A percentile compares a stretch with the other conserved stretches of the same genome.
These are phyloP conservation scores for Apiospora arundinis DNA, from an alignment of 2,329 filamentous ascomycete genomes.

Conservation along the genomic window DNA sequence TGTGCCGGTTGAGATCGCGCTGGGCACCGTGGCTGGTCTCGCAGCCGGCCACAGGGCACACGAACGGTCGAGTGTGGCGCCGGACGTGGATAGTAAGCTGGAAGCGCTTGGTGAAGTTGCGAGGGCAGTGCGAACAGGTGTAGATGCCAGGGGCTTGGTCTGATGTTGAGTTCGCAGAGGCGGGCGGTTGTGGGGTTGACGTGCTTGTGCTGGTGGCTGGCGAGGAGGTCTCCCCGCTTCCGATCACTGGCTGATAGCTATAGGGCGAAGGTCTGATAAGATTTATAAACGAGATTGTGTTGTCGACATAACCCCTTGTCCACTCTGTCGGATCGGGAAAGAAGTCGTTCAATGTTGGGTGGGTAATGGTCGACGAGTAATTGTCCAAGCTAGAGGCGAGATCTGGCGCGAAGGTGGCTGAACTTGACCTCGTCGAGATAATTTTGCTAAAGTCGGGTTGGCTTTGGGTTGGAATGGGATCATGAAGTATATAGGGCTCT, in stretches of 20 bases:
- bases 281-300: not conserved
- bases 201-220: not conserved
- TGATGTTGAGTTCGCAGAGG: not conserved
- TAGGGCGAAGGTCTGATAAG: not conserved
- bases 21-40: too few relatives aligned
- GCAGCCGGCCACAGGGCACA: too few relatives aligned
- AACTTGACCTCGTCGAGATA: not conserved
- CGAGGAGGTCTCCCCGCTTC: not conserved
- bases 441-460: not conserved
- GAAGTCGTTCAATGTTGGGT: not conserved
- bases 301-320: not conserved
- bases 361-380: not conserved
- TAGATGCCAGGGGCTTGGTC: too few relatives aligned
- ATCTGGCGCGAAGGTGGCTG: not conserved
- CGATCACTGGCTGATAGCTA: not conserved
- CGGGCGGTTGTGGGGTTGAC: not conserved
- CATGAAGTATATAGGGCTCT: not conserved
- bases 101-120: too few relatives aligned
- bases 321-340: not conserved
- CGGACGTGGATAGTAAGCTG: too few relatives aligned
- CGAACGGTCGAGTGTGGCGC: too few relatives aligned
- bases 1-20: not conserved
- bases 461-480: not conserved
- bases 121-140: too few relatives aligned
- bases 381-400: not conserved